Evolutionary conservation across 768 basidiomycete species (phyloP), one percentile per base, ranked within the genome.

Genomic region (Vararia minispora): DNA sequence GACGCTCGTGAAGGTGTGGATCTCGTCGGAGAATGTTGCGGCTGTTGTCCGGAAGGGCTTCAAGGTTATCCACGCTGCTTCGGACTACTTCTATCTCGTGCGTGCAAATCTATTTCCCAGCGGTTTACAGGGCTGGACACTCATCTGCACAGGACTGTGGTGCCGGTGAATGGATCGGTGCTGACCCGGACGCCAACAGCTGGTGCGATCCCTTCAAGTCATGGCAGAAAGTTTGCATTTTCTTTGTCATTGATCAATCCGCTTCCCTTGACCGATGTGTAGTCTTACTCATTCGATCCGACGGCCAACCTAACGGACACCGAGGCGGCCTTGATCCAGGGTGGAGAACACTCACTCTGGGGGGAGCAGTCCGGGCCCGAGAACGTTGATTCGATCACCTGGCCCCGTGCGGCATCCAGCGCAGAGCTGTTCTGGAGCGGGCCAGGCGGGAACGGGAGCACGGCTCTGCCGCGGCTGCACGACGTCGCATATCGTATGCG

Each of bases 161-260:
- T 21, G 33, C 12, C 11, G 39, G 39, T 13, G 39, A 23, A 1
- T 40, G 39, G 39, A 14, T 40, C 13, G 39, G 39, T 3, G 32
- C 12, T 8, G n/a, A 26, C 26, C 27, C 22, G 21, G 16, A 44
- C 28, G 69, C 72, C 4, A 74, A 73, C 43, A 76, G 73, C 48
- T 84, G 81, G 78, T 83, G 79, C 50, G 78, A 79, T 48, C 79
- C 80, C 0, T 84, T 78, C 72, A 84, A 84, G 57, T 75, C 75
- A 5, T 88, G 84, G 84, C 74, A 80, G 51, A 69, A 74, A 58
- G 79, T 80, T 39, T 41, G 50, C 42, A 37, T n/a, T 11, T 27
- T 22, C 20, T 6, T 16, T 22, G 17, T 22, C 7, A 17, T 27
- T 6, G 21, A 24, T 6, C 25, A 26, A 21, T 23, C 32, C 8